phyloP scores from a whole-genome alignment of 2,329 filamentous ascomycete genomes.

The Lasiodiplodia citricola region DNA sequence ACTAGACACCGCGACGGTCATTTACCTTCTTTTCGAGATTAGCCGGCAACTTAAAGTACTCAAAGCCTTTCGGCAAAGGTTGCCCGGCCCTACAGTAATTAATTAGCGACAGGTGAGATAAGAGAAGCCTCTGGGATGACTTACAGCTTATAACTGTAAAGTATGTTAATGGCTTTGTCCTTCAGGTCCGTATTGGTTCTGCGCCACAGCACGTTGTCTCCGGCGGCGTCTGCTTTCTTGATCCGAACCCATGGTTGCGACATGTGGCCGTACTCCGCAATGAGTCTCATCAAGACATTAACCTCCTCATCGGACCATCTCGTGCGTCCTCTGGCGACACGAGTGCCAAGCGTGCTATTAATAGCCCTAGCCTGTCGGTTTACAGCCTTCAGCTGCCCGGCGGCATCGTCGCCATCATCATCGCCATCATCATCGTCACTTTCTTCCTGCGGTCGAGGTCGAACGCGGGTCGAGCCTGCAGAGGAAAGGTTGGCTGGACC shows the following conservation, averaged over 20 bases:
- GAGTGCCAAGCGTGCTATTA: neutral
- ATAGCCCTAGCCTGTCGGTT: conserved; percentile 6
- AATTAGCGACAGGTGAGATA: neutral
- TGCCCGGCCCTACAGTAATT: neutral
- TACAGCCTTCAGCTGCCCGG: neutral
- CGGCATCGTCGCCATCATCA: neutral
- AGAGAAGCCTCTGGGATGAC: conserved; percentile 20
- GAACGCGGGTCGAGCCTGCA: neutral
- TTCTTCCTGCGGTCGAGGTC: neutral
- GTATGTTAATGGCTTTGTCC: conserved; percentile 51
- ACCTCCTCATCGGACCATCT: conserved; percentile 12
- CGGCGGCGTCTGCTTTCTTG: conserved; percentile 2
- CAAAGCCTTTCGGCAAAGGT: neutral
- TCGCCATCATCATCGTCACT: neutral
- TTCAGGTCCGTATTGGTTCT: conserved; percentile 60
- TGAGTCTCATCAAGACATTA: neutral
- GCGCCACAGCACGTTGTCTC: conserved; percentile 32
- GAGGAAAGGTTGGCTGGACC: neutral
- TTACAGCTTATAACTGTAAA: conserved; percentile 47
- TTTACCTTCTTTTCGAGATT: neutral
- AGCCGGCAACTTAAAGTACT: neutral
- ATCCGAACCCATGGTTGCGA: conserved; percentile 9
- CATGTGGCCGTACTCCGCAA: neutral
- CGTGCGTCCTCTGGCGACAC: conserved; percentile 26
- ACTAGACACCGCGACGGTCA: neutral